Evolutionary conservation across 2,329 filamentous ascomycete genomes (phyloP).

Genomic region (Teratosphaeria epicoccoides): DNA sequence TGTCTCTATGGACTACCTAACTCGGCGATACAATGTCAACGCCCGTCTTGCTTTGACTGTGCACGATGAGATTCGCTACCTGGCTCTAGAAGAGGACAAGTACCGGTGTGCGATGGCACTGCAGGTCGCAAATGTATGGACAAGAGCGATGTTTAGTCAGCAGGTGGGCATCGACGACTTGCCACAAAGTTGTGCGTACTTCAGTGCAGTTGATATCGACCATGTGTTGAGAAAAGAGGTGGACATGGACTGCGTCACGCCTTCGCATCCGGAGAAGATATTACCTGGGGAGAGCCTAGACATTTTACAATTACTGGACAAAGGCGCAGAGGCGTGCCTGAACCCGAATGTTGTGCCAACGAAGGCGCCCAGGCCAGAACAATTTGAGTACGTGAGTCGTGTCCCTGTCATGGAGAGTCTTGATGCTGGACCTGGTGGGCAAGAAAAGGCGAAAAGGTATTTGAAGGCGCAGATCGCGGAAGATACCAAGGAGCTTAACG

Average conservation of each 20-base stretch:
- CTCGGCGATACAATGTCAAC: conserved; percentile 70
- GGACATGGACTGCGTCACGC: conserved; percentile 93
- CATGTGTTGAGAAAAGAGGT: conserved; percentile 95
- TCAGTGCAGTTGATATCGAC: conserved; percentile 91
- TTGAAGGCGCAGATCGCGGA: conserved; percentile 72
- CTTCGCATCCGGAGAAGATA: conserved; percentile 69
- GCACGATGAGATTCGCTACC: conserved; percentile 93
- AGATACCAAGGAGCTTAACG: conserved; percentile 2
- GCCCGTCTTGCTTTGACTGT: conserved; percentile 87
- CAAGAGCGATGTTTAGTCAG: conserved; percentile 90
- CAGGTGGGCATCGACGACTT: conserved; percentile 94
- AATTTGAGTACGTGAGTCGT: conserved; percentile 59
- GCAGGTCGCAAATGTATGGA: conserved; percentile 93
- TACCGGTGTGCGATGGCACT: conserved; percentile 87
- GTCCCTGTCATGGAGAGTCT: conserved; percentile 66
- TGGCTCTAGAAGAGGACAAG: conserved; percentile 74
- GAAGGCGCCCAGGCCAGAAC: conserved; percentile 49
- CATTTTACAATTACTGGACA: conserved; percentile 65
- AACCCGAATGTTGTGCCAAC: conserved; percentile 52
- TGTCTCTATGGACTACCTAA: conserved; percentile 87
- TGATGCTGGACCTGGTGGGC: conserved; percentile 20
- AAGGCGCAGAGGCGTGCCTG: conserved; percentile 55
- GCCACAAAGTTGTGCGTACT: conserved; percentile 88
- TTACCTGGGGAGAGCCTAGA: conserved; percentile 78
- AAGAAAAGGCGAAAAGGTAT: conserved; percentile 36